Conservation (phyloP, 2,329 filamentous ascomycete species). For the Colletotrichum aenigma region DNA sequence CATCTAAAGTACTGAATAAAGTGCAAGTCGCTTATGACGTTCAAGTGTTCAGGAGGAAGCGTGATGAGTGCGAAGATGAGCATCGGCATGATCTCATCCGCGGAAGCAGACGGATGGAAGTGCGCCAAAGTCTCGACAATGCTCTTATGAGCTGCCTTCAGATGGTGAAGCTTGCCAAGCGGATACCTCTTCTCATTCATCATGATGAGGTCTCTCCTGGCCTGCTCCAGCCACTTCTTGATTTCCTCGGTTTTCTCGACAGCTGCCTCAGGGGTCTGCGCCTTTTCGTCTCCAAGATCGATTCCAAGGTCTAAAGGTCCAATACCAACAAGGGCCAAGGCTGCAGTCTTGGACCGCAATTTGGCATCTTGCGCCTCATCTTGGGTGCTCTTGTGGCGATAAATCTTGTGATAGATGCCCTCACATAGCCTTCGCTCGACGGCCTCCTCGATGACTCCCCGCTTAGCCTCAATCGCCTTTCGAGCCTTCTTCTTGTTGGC, state of each 20-base stretch:
- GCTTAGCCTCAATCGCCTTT: slow-evolving; percentile 78
- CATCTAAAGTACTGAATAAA: slow-evolving; percentile 94
- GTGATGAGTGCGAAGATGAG: slow-evolving; percentile 96
- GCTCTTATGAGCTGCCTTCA: slow-evolving; percentile 88
- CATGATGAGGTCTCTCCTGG: slow-evolving; percentile 71
- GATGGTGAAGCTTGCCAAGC: slow-evolving; percentile 85
- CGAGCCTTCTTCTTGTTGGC: slow-evolving; percentile 79
- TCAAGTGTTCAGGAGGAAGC: slow-evolving; percentile 81
- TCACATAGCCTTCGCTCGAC: slow-evolving; percentile 88
- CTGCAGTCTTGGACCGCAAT: slow-evolving; percentile 90
- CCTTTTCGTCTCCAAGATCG: slow-evolving; percentile 65
- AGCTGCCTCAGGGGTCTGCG: slow-evolving; percentile 60
- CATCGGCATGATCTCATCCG: slow-evolving; percentile 96
- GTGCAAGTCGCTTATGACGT: slow-evolving; percentile 90
- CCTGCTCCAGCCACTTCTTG: slow-evolving; percentile 71
- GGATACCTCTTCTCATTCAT: slow-evolving; percentile 92
- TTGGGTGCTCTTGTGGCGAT: slow-evolving; percentile 87
- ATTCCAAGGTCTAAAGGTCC: slow-evolving; percentile 84
- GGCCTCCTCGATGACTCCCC: slow-evolving; percentile 81
- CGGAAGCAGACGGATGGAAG: slow-evolving; percentile 81
- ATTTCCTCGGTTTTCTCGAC: slow-evolving; percentile 71
- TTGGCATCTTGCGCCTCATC: slow-evolving; percentile 96
- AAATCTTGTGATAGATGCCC: slow-evolving; percentile 85
- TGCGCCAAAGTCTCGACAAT: slow-evolving; percentile 85
- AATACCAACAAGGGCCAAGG: slow-evolving; percentile 89